Conservation (phyloP, 2,329 filamentous ascomycete species). For the Plectosphaerella plurivora region DNA sequence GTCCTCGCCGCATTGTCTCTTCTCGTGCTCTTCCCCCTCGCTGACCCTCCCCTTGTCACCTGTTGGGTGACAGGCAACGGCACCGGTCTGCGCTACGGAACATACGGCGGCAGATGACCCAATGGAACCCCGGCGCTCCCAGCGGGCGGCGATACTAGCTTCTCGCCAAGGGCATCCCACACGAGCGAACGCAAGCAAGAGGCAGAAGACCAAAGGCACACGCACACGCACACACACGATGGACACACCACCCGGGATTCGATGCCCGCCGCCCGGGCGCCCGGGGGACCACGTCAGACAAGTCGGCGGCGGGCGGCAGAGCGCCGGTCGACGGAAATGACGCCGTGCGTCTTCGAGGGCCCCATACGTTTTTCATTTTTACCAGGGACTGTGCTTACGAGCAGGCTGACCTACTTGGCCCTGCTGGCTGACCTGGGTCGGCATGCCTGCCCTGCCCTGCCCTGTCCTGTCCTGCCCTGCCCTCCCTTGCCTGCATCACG, state of each 20-base stretch:
- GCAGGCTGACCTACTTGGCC: slow-evolving; percentile 2
- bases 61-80: not conserved
- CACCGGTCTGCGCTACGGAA: not conserved
- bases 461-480: not conserved
- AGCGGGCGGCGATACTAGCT: not conserved
- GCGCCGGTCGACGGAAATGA: not conserved
- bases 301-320: not conserved
- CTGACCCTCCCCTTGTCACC: not conserved
- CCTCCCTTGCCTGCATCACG: slow-evolving; percentile 2
- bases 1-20: too few species aligned
- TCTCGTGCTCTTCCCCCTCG: too few species aligned
- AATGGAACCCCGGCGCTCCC: not conserved
- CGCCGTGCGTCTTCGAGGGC: not conserved
- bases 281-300: not conserved
- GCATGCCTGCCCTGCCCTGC: not conserved
- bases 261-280: not conserved
- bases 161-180: too few species aligned
- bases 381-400: too few species aligned
- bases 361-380: not conserved
- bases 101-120: slow-evolving; percentile 2
- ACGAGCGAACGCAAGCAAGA: too few species aligned
- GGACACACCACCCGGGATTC: too few species aligned
- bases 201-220: too few species aligned
- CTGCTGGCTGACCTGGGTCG: slow-evolving; percentile 4
- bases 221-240: too few species aligned